Percentiles rank a stretch among this genome's conserved stretches.
Evolutionary conservation across 2,329 filamentous ascomycete genomes (phyloP).

Genomic region (Didymella lethalis): DNA sequence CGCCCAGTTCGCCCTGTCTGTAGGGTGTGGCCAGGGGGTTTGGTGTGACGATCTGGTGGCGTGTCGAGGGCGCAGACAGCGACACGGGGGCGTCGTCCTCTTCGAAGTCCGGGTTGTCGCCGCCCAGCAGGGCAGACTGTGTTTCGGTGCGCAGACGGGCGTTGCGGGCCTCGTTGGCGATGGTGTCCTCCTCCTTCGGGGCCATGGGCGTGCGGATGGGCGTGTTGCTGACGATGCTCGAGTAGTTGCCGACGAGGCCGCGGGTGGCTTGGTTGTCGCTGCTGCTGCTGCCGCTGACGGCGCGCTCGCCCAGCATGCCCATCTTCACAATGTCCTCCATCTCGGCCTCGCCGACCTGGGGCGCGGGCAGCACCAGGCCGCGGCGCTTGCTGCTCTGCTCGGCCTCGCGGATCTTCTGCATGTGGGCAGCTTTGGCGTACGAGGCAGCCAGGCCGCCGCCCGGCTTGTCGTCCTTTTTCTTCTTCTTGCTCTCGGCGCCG

Average conservation of each 20-base stretch:
- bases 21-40: conserved; percentile 95
- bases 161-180: conserved; percentile 95
- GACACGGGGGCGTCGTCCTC: conserved; percentile 85
- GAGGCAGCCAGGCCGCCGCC: conserved; percentile 82
- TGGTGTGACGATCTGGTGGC: conserved; percentile 84
- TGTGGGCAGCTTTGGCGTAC: conserved; percentile 89
- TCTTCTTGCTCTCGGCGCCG: conserved; percentile 77
- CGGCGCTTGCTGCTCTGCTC: conserved; percentile 96
- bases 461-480: conserved; percentile 83
- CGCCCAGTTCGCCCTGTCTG: conserved; percentile 70
- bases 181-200: conserved; percentile 90
- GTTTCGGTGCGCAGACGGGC: conserved; percentile 92
- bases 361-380: conserved; percentile 80
- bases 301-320: conserved; percentile 91
- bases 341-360: conserved; percentile 91
- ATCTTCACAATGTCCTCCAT: conserved; percentile 99
- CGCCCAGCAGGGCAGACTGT: conserved; percentile 89
- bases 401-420: conserved; percentile 93
- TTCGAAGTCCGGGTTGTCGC: conserved; percentile 89
- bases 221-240: conserved; percentile 77
- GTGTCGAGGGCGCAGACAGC: conserved; percentile 83
- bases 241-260: conserved; percentile 87
- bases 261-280: conserved; percentile 86
- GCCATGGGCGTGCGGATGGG: conserved; percentile 93
- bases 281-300: conserved; percentile 76